Evolutionary conservation across 164 flowering plant genomes (phyloP).

Genomic region (Berberis vulgaris): DNA sequence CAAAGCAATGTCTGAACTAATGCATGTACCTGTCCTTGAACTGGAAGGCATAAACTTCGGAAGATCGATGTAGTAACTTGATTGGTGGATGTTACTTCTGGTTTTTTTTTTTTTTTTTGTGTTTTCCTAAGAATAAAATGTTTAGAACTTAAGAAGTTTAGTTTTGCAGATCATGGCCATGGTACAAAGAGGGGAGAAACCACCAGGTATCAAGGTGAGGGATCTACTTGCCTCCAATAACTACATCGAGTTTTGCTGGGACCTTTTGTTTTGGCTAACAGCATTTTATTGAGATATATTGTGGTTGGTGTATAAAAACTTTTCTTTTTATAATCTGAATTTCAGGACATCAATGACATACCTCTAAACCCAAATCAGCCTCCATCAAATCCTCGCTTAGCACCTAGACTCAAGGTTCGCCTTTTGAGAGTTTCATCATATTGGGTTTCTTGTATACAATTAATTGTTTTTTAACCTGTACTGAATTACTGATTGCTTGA

Average conservation of each 20-base stretch:
- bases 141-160: not conserved
- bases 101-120: too few species aligned
- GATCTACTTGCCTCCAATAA: not conserved
- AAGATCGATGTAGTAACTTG: too few species aligned
- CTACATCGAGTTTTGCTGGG: too few species aligned
- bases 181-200: conserved; percentile 90
- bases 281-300: not conserved
- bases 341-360: conserved; percentile 79
- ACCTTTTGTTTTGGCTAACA: too few species aligned
- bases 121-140: too few species aligned
- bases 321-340: conserved; percentile 7
- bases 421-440: not conserved
- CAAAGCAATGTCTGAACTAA: too few species aligned
- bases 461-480: too few species aligned
- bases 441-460: too few species aligned
- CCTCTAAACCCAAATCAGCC: conserved; percentile 95
- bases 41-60: too few species aligned
- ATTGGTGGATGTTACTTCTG: too few species aligned
- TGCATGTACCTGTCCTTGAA: too few species aligned
- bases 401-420: conserved; percentile 69
- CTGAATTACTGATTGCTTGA: too few species aligned
- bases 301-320: not conserved
- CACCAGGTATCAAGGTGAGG: conserved; percentile 55
- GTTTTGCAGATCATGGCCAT: conserved; percentile 74
- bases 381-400: conserved; percentile 63